Evolutionary conservation across 2,329 filamentous ascomycete genomes (phyloP), one percentile per base, ranked within the genome.

Genomic region (Fusarium denticulatum): DNA sequence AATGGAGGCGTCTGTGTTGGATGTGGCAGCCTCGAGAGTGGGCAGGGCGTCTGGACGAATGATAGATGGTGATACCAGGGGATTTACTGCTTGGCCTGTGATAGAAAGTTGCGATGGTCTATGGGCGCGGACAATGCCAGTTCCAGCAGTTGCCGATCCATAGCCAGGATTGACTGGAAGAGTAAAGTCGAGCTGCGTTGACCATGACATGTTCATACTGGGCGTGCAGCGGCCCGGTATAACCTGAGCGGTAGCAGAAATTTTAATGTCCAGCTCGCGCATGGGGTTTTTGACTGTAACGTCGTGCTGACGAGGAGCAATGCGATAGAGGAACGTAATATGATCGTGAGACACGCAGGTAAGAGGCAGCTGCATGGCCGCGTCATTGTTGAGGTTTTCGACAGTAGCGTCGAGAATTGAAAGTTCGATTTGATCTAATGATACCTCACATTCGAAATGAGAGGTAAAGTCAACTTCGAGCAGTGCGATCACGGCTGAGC

Each of bases 391-490:
- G 20, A 92, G 86, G 64, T 89, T 85, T 62, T 91, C 87, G 24
- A 93, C 87, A 20, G 81, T 82, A 52, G 90, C 91, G 30, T 90
- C 89, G 37, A 84, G 82, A 20, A 94, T 84, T 3, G 84, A 81
- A 34, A 95, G 82, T 3, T 85, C 76, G 63, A 94, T 88, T 26
- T 86, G 84, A 60, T 90, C 85, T 28, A 95, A 86, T 18, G 84
- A 83, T n/a, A 93, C 86, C 76, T 90, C 88, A 80, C 90, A 93
- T 55, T 91, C 88, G 64, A 92, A 89, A 78, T 92, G 90, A 12
- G 91, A 87, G 0, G 92, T 93, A 70, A 94, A 91, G 81, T 95
- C 93, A 43, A 95, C 81, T 78, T 95, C 93, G 9, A 95, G 84
- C 58, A 93, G 89, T 14, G 92, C 92, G 67, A 95, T 88, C 18